Conservation (phyloP, 2,329 filamentous ascomycete species). For the Dichotomopilus funicola region DNA sequence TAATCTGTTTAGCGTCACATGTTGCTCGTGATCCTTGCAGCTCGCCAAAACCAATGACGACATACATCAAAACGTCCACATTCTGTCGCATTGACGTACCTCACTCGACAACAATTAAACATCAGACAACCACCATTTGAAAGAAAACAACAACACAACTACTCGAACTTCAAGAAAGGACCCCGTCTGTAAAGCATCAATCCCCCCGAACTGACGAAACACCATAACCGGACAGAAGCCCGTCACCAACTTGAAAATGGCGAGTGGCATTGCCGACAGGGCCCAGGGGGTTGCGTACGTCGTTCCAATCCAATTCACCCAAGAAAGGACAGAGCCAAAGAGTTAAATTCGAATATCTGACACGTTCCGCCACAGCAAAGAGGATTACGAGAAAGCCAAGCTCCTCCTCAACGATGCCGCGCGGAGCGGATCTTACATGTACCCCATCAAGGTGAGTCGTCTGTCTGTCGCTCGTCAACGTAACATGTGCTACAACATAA, state of each 20-base stretch:
- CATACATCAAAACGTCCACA: not conserved
- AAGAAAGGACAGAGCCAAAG: not conserved
- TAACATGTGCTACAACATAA: not conserved
- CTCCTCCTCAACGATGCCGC: slow-evolving; percentile 61
- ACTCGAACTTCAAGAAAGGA: not conserved
- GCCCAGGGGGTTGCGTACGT: slow-evolving; percentile 45
- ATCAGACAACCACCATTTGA: not conserved
- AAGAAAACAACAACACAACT: not conserved
- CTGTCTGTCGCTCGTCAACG: not conserved
- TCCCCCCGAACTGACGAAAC: too few relatives aligned
- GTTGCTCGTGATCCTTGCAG: too few relatives aligned
- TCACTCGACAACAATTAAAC: not conserved
- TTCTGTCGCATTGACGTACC: not conserved
- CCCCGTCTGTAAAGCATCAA: too few relatives aligned
- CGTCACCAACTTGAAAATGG: slow-evolving; percentile 15
- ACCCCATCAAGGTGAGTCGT: slow-evolving; percentile 63
- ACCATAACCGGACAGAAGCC: not conserved
- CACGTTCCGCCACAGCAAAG: slow-evolving; percentile 38
- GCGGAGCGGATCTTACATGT: slow-evolving; percentile 73
- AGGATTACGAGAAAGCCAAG: slow-evolving; percentile 65
- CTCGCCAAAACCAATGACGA: slow-evolving; percentile 4
- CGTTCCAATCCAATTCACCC: not conserved
- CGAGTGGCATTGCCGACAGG: slow-evolving; percentile 32
- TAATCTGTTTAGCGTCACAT: too few relatives aligned
- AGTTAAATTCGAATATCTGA: slow-evolving; percentile 8